Evolutionary conservation across 2,329 filamentous ascomycete species (phyloP), one percentile per base, ranked within the genome.

Genomic region (Aspergillus sp.): DNA sequence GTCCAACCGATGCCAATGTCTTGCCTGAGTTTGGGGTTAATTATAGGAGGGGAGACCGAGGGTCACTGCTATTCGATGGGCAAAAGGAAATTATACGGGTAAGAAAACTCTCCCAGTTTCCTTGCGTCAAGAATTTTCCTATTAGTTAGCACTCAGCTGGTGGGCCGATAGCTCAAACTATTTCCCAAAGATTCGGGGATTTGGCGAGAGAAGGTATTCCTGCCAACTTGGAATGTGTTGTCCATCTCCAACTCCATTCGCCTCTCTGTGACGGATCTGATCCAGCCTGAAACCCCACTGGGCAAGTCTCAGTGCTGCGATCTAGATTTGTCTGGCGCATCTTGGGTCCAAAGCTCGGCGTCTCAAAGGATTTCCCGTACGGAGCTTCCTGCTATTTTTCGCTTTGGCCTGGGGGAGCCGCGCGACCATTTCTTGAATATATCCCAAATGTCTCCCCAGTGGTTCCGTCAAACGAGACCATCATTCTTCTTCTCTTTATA

Each of bases 301-400:
- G 54, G 19, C 46, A 50, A 59, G 43, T 56, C 47, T 59, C 17
- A 57, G 46, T 30, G 52, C 41, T 38, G n/a, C 30, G 47, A 51
- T 62, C 58, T 62, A 54, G 54, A 62, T 59, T 49, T 51, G 58
- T 46, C 62, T 65, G 63, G 60, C 57, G 54, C 57, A 55, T 63
- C 62, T 61, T 54, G 60, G 60, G 45, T 15, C 50, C 60, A 65
- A 25, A 53, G 63, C 64, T 66, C 55, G 64, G 45, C 54, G 53
- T 59, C 48, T 53, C 60, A 23, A 50, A 17, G 28, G 15, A 13
- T 34, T 60, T 38, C 46, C n/a, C 15, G 41, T 48, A 41, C 50
- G 34, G 43, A 57, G 46, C 31, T 57, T 34, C 34, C 34, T 59
- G 31, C 46, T 45, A 34, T 57, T 54, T 53, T 59, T 54, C 50